These are phyloP conservation scores for Priceomyces melissophilus DNA, from an alignment of 805 yeast genomes.

Conservation along the genomic window DNA sequence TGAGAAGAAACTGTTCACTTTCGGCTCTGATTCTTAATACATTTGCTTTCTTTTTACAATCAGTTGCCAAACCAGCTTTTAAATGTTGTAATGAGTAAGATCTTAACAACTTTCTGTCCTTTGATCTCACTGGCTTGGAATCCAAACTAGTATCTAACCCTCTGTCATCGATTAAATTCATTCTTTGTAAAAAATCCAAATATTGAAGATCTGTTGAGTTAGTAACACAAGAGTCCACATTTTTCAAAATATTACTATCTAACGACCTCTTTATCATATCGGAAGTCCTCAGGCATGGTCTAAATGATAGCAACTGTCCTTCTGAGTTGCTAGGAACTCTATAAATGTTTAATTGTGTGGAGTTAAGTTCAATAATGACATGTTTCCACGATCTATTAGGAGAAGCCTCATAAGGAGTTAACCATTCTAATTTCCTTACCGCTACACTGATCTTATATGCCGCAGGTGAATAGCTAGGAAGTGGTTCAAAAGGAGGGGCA, in stretches of 20 bases:
- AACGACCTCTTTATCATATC: constrained; percentile 8
- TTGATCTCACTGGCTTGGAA: constrained; percentile 3
- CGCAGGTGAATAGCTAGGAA: constrained; percentile 69
- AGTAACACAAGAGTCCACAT: constrained; percentile 20
- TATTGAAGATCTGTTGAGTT: constrained; percentile 25
- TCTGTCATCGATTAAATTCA: constrained; percentile 13
- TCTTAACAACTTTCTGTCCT: constrained; percentile 39
- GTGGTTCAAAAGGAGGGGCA: constrained; percentile 29
- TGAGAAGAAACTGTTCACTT: constrained; percentile 73
- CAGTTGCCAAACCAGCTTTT: constrained; percentile 79
- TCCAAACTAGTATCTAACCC: not conserved
- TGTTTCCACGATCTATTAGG: constrained; percentile 67
- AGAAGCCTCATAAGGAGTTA: constrained; percentile 72
- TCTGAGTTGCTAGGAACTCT: constrained; percentile 32
- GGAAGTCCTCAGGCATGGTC: constrained; percentile 6
- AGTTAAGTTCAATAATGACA: constrained; percentile 70
- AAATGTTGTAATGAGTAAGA: constrained; percentile 84
- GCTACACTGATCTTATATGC: constrained; percentile 57
- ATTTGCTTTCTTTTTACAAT: constrained; percentile 67
- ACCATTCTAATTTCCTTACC: constrained; percentile 68
- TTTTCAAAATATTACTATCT: constrained; percentile 8
- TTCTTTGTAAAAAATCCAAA: constrained; percentile 19
- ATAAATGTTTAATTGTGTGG: constrained; percentile 80
- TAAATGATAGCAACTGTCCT: constrained; percentile 20
- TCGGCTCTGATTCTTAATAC: constrained; percentile 78